These are phyloP conservation scores for Eragrostis curvula DNA, from an alignment of 176 grass and related monocot species.

Conservation along the genomic window DNA sequence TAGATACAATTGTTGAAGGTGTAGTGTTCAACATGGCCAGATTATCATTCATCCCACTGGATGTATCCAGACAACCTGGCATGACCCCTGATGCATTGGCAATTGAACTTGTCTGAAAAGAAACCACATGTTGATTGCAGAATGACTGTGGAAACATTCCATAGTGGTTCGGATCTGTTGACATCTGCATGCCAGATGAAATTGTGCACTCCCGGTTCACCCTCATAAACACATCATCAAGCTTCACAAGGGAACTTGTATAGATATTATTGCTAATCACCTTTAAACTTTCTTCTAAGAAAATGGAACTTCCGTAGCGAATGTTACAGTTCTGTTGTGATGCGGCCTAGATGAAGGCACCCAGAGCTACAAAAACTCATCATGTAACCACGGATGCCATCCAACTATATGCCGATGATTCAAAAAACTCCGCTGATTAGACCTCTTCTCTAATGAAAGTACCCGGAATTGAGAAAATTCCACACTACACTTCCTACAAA, in stretches of 20 bases:
- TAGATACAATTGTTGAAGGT: slow-evolving; percentile 64
- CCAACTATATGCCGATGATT: slow-evolving; percentile 29
- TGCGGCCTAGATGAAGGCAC: slow-evolving; percentile 8
- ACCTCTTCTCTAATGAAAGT: slow-evolving; percentile 12
- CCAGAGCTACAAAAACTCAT: slow-evolving; percentile 47
- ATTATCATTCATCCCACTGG: slow-evolving; percentile 53
- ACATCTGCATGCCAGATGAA: slow-evolving; percentile 71
- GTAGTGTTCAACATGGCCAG: slow-evolving; percentile 57
- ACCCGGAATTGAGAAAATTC: slow-evolving; percentile 31
- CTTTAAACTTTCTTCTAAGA: slow-evolving; percentile 46
- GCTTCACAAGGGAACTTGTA: slow-evolving; percentile 27
- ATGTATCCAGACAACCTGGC: slow-evolving; percentile 56
- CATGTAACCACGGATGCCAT: slow-evolving; percentile 42
- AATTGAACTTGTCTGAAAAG: slow-evolving; percentile 71
- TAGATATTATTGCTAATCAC: slow-evolving; percentile 12
- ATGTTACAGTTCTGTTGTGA: slow-evolving; percentile 36
- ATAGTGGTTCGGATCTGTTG: slow-evolving; percentile 72
- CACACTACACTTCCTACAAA: slow-evolving; percentile 40
- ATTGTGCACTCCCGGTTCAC: slow-evolving; percentile 26
- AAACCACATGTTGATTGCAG: slow-evolving; percentile 85
- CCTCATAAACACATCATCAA: slow-evolving; percentile 37
- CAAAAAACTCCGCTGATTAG: slow-evolving; percentile 24
- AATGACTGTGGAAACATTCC: slow-evolving; percentile 70
- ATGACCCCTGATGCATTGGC: slow-evolving; percentile 50
- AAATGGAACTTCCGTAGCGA: slow-evolving; percentile 36